Base-by-base conservation (phyloP, 202 grass and related monocot genomes). In the Carex sylvatica region DNA sequence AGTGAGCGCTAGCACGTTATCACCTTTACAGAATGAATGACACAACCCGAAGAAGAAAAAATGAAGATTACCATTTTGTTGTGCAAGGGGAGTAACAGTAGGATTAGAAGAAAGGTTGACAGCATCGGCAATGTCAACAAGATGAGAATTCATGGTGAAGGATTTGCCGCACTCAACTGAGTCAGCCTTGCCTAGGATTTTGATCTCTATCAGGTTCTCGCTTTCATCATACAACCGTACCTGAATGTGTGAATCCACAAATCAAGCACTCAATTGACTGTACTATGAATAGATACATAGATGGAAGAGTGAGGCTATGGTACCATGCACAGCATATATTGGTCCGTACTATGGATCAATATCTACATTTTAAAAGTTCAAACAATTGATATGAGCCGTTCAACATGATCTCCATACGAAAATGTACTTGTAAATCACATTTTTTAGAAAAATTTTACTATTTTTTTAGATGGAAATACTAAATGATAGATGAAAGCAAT, bases 111-210 rank as follows among this genome's bases (percentile, higher is more conserved):
- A 2, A 60, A 13, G 1, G 9, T 49, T 56, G 67, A 91, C 46
- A 47, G 79, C 65, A 44, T 87, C 82, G 30, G 85, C 92, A 63
- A 94, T 88, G 74, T 98, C 90, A 53, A 94, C 88, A 84, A 98
- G 90, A 84, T 94, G 84, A 87, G 79, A 76, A 6, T 87, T 84
- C 89, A 94, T 88, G 46, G 89, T 65, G 49, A 98, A 8, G 22
- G 84, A 76, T 12, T 74, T 74, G 11, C 95, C 88, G 20, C 24
- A 49, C 68, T 82, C 85, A 61, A 94, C 36, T 1, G 78, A 61
- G 22, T 94, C 92, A 82, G 20, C 35, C 74, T 88, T 82, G 42
- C 80, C 85, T 61, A 91, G 60, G 66, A 86, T 87, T 65, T 83
- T 87, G 70, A 74, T 88, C 65, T 98, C 95, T 75, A 98, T 82